Percentiles rank a stretch among this genome's conserved stretches.
phyloP scores from a whole-genome alignment of 1,284 basidiomycete species.

The Takashimella tepidaria region DNA sequence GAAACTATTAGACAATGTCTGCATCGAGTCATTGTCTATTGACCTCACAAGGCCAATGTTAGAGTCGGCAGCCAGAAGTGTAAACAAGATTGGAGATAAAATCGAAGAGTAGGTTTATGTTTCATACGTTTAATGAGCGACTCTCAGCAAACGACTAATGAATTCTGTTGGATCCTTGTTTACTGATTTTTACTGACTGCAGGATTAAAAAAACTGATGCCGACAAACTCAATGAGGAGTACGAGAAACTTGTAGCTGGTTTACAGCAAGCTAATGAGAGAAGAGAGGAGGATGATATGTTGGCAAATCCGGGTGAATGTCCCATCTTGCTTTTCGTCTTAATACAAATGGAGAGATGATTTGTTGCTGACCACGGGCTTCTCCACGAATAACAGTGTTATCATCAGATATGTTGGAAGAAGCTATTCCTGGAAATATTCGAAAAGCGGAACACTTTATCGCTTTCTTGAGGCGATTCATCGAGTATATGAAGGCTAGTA shows the following conservation, averaged over 20 bases:
- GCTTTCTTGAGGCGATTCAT: conserved; percentile 98
- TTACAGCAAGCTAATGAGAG: conserved; percentile 69
- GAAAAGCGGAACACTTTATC: conserved; percentile 98
- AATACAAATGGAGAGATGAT: conserved; percentile 14
- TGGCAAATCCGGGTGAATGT: conserved; percentile 77
- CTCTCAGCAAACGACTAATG: conserved; percentile 1
- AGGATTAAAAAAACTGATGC: conserved; percentile 94
- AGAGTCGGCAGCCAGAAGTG: conserved; percentile 87
- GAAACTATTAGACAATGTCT: conserved; percentile 81
- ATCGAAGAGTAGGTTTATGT: conserved; percentile 90
- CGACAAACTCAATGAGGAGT: conserved; percentile 92
- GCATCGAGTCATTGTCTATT: conserved; percentile 96
- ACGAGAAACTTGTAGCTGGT: conserved; percentile 92
- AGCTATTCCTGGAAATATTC: conserved; percentile 95
- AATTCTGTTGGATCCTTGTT: too few species aligned
- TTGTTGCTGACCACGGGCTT: neutral
- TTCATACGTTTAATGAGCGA: conserved; percentile 2
- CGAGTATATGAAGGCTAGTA: conserved; percentile 87
- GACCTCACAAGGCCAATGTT: conserved; percentile 98
- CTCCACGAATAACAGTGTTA: conserved; percentile 56
- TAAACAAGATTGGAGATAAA: conserved; percentile 79
- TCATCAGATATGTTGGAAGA: conserved; percentile 93
- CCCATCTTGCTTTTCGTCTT: neutral
- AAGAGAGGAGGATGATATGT: conserved; percentile 68
- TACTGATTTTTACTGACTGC: conserved; percentile 6